Evolutionary conservation across 2,329 filamentous ascomycete genomes (phyloP).

Genomic region (Fusarium sp.): DNA sequence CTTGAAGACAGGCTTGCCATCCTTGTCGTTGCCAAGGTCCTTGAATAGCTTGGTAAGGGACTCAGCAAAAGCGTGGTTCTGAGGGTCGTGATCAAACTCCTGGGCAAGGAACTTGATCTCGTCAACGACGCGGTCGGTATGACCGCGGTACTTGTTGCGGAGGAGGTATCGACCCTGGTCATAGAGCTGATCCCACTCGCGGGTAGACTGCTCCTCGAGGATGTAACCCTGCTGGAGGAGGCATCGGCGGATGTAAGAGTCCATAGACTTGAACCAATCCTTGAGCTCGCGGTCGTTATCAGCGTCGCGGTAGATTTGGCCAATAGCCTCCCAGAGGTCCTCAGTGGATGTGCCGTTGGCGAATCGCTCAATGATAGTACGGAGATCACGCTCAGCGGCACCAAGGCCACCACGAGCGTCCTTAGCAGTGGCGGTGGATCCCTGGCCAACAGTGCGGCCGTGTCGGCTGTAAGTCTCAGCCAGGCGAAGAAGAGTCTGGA

Average conservation of each 20-base stretch:
- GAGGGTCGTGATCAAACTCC: slow-evolving; percentile 88
- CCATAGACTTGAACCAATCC: slow-evolving; percentile 85
- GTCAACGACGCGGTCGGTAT: slow-evolving; percentile 87
- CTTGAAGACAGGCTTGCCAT: slow-evolving; percentile 91
- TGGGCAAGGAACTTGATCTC: slow-evolving; percentile 90
- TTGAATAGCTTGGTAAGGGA: slow-evolving; percentile 86
- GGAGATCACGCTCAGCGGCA: slow-evolving; percentile 78
- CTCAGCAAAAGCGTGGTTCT: slow-evolving; percentile 83
- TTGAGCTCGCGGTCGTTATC: slow-evolving; percentile 88
- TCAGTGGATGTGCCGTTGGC: slow-evolving; percentile 93
- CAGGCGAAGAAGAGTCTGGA: slow-evolving; percentile 84
- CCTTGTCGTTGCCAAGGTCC: slow-evolving; percentile 85
- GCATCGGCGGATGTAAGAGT: slow-evolving; percentile 83
- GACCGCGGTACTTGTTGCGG: slow-evolving; percentile 85
- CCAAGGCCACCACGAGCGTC: slow-evolving; percentile 76
- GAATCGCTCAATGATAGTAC: slow-evolving; percentile 92
- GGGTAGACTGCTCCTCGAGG: slow-evolving; percentile 80
- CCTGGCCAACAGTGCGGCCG: slow-evolving; percentile 71
- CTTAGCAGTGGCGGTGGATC: slow-evolving; percentile 76
- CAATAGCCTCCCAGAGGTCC: slow-evolving; percentile 86
- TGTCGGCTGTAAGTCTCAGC: slow-evolving; percentile 88
- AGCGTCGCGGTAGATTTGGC: slow-evolving; percentile 86
- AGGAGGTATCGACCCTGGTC: slow-evolving; percentile 88
- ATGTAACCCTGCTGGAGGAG: slow-evolving; percentile 92
- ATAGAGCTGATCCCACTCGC: slow-evolving; percentile 86